Percentiles rank a stretch among this genome's conserved stretches.
phyloP scores from a whole-genome alignment of 2,329 filamentous ascomycete genomes.

The Diaporthe vaccinii region DNA sequence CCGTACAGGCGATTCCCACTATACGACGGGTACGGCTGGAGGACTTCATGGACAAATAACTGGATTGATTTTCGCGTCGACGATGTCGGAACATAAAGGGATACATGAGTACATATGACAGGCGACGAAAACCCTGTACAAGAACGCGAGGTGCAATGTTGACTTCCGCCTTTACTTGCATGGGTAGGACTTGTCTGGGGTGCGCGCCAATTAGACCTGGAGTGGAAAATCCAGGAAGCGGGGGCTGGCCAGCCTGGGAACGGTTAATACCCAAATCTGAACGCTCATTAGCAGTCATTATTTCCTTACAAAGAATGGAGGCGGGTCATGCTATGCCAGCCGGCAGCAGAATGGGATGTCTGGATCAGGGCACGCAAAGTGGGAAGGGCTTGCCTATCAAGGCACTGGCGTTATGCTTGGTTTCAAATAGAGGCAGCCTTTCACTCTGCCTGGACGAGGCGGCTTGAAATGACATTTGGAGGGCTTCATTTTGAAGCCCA shows the following conservation, averaged over 20 bases:
- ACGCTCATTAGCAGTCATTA: conserved; percentile 24
- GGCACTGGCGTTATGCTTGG: conserved; percentile 21
- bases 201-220: neutral
- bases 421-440: conserved; percentile 28
- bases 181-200: neutral
- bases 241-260: conserved; percentile 8
- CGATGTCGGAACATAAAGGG: conserved; percentile 19
- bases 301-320: neutral
- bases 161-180: neutral
- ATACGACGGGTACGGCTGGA: neutral
- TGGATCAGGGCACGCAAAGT: neutral
- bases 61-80: conserved; percentile 14
- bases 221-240: neutral
- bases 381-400: conserved; percentile 17
- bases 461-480: conserved; percentile 16
- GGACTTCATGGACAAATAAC: conserved; percentile 4
- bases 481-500: conserved; percentile 4
- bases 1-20: neutral
- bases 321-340: neutral
- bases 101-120: conserved; percentile 27
- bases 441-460: conserved; percentile 15
- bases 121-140: neutral
- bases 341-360: neutral
- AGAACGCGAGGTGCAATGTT: neutral
- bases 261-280: conserved; percentile 35